Percentiles rank a stretch among this genome's conserved stretches.
phyloP scores from a whole-genome alignment of 352 stramenopile genomes.

The Lagenidium giganteum region DNA sequence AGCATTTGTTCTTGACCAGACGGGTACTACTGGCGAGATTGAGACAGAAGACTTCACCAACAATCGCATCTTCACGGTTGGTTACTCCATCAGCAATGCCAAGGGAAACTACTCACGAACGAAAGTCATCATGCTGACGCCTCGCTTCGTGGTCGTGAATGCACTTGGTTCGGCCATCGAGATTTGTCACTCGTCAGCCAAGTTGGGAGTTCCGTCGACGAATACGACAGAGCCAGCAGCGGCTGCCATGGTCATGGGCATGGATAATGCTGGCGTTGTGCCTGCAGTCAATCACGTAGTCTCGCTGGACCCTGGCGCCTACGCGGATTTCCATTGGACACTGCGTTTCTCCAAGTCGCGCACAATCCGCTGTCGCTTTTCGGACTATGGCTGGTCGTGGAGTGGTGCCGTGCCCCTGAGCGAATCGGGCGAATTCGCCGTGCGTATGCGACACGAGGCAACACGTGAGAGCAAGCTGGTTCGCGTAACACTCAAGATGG shows the following conservation, averaged over 20 bases:
- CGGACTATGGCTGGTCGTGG: conserved; percentile 77
- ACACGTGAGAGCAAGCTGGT: conserved; percentile 76
- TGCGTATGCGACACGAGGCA: conserved; percentile 80
- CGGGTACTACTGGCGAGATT: conserved; percentile 67
- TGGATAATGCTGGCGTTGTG: conserved; percentile 45
- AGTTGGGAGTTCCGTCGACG: conserved; percentile 35
- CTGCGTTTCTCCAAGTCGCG: conserved; percentile 60
- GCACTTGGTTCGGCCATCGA: conserved; percentile 60
- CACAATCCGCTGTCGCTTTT: conserved; percentile 73
- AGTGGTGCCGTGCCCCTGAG: conserved; percentile 72
- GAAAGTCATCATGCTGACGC: conserved; percentile 85
- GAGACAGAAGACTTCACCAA: conserved; percentile 55
- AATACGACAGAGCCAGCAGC: too few relatives aligned
- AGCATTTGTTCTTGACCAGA: conserved; percentile 64
- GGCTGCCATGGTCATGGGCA: conserved; percentile 35
- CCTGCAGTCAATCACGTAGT: conserved; percentile 65
- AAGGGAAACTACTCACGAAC: conserved; percentile 79
- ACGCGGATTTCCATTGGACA: conserved; percentile 84
- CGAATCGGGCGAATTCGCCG: conserved; percentile 74
- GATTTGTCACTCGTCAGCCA: conserved; percentile 76
- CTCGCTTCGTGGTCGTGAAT: conserved; percentile 84
- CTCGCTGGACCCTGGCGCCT: conserved; percentile 61
- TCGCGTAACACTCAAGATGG: conserved; percentile 72
- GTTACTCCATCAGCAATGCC: conserved; percentile 71
- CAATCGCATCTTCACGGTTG: conserved; percentile 73